Percentiles rank a stretch among this genome's conserved stretches.
These are phyloP conservation scores for Coffea humblotiana DNA, from an alignment of 305 asterid species.

Conservation along the genomic window DNA sequence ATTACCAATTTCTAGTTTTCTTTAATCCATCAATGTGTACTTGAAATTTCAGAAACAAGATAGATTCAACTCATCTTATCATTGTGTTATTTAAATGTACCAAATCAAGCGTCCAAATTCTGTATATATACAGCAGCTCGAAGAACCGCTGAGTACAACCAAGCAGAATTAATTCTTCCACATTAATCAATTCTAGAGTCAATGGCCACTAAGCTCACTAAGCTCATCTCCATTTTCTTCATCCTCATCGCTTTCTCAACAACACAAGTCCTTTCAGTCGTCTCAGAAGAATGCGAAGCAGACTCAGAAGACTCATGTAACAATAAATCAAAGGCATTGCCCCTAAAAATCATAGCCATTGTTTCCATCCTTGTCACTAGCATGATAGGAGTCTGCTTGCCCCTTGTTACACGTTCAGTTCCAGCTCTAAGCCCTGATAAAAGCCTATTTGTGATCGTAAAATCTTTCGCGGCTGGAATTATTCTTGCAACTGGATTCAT, in stretches of 20 bases:
- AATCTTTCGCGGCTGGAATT: slow-evolving; percentile 67
- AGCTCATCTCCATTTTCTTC: slow-evolving; percentile 10
- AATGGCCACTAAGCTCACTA: slow-evolving; percentile 16
- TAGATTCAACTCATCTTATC: not conserved
- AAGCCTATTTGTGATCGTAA: slow-evolving; percentile 50
- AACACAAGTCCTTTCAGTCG: slow-evolving; percentile 26
- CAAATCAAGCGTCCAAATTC: not conserved
- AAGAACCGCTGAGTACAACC: not conserved
- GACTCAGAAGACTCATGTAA: slow-evolving; percentile 30
- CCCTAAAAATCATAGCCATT: slow-evolving; percentile 67
- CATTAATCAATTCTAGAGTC: not conserved
- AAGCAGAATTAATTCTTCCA: not conserved
- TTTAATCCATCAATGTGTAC: too few species aligned
- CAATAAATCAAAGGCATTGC: slow-evolving; percentile 47
- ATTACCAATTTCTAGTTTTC: too few species aligned
- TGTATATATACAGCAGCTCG: not conserved
- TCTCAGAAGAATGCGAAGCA: slow-evolving; percentile 44
- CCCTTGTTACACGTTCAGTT: slow-evolving; percentile 45
- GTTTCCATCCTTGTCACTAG: slow-evolving; percentile 49
- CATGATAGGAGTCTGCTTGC: slow-evolving; percentile 62
- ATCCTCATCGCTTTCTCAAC: slow-evolving; percentile 22
- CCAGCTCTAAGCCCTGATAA: slow-evolving; percentile 62
- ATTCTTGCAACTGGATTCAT: slow-evolving; percentile 73
- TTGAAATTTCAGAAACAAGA: not conserved
- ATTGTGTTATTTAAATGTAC: not conserved